A percentile compares a stretch with the other conserved stretches of the same genome.
These are phyloP conservation scores for Rubus parviflorus DNA, from an alignment of 306 rosid genomes.

Conservation along the genomic window DNA sequence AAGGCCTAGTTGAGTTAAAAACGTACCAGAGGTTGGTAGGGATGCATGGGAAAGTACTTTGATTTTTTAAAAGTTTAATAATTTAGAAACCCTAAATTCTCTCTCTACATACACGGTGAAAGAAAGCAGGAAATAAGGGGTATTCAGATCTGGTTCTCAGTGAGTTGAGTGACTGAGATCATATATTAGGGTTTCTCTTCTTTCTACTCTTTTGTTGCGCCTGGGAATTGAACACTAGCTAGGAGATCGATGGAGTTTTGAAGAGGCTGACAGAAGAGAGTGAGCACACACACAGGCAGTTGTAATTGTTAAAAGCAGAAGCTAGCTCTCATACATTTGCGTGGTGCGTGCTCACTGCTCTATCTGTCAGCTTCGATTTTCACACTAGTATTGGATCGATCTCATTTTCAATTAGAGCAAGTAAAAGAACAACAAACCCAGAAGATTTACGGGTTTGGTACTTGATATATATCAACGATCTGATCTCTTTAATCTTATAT, in stretches of 20 bases:
- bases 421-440: no score
- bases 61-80: not conserved
- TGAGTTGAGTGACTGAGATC: no score
- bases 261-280: conserved; percentile 91
- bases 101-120: not conserved
- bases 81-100: not conserved
- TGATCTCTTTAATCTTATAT: no score
- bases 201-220: no score
- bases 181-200: not conserved
- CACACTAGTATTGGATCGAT: not conserved
- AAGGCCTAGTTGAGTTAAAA: no score
- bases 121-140: not conserved
- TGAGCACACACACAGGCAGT: conserved; percentile 53
- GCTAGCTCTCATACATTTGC: conserved; percentile 18
- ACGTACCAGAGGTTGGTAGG: no score
- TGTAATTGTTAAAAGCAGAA: no score
- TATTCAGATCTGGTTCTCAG: not conserved
- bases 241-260: not conserved
- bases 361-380: conserved; percentile 44
- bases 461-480: no score
- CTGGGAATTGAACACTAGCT: no score
- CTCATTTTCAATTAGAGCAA: not conserved
- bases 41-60: not conserved
- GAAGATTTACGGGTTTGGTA: no score
- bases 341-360: conserved; percentile 70